Evolutionary conservation across 2,329 filamentous ascomycete species (phyloP).

Genomic region (Mollisiaceae sp.): DNA sequence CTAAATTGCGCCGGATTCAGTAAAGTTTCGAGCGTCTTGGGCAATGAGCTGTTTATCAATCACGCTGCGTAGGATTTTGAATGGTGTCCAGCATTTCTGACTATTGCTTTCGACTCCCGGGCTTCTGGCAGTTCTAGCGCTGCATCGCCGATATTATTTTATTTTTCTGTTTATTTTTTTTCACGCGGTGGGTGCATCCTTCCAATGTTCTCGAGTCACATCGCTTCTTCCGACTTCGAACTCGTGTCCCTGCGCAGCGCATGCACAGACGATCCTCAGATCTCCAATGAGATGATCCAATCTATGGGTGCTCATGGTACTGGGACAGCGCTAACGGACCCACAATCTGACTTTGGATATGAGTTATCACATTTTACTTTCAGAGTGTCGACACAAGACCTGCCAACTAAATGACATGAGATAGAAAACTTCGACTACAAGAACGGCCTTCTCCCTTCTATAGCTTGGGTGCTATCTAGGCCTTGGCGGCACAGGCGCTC

Average conservation of each 20-base stretch:
- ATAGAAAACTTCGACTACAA: neutral
- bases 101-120: too few species aligned
- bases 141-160: neutral
- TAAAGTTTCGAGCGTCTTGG: neutral
- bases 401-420: neutral
- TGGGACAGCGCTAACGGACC: constrained; percentile 4
- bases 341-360: neutral
- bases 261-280: constrained; percentile 7
- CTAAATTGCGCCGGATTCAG: neutral
- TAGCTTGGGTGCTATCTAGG: too few species aligned
- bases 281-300: constrained; percentile 4
- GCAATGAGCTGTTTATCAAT: neutral
- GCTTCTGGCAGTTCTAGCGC: too few species aligned
- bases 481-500: too few species aligned
- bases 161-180: neutral
- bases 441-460: neutral
- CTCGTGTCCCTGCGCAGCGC: neutral
- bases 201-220: constrained; percentile 3
- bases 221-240: neutral
- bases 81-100: too few species aligned
- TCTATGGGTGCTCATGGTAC: neutral
- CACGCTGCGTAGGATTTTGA: neutral
- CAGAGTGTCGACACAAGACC: neutral
- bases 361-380: neutral
- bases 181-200: neutral